phyloP scores from a whole-genome alignment of 2,329 filamentous ascomycete genomes.

The Xylaria sp. region DNA sequence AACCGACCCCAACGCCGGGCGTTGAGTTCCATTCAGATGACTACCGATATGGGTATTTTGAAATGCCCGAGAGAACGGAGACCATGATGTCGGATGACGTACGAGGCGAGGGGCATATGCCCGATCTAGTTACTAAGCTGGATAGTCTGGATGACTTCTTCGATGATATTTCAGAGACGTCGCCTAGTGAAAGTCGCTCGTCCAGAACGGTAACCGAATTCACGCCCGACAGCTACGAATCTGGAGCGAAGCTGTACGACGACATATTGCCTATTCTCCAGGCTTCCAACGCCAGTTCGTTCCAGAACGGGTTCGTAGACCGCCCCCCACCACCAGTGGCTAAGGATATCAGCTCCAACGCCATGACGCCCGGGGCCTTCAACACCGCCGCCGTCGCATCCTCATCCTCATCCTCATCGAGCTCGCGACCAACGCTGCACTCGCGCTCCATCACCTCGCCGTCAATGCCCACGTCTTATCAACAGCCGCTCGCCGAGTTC shows the following conservation, averaged over 20 bases:
- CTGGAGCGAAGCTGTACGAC: slow-evolving; percentile 86
- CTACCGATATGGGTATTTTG: slow-evolving; percentile 83
- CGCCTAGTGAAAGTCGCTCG: slow-evolving; percentile 70
- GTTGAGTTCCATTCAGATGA: slow-evolving; percentile 95
- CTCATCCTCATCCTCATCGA: slow-evolving; percentile 35
- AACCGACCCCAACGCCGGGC: slow-evolving; percentile 78
- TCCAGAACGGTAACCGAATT: slow-evolving; percentile 73
- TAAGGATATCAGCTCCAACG: slow-evolving; percentile 67
- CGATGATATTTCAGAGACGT: slow-evolving; percentile 70
- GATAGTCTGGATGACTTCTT: slow-evolving; percentile 87
- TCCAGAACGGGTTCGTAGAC: slow-evolving; percentile 90
- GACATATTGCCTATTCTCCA: slow-evolving; percentile 91
- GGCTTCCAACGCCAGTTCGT: slow-evolving; percentile 81
- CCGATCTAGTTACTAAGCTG: slow-evolving; percentile 82
- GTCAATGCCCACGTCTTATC: slow-evolving; percentile 65
- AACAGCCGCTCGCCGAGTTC: slow-evolving; percentile 67
- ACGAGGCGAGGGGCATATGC: slow-evolving; percentile 76
- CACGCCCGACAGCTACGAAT: slow-evolving; percentile 72
- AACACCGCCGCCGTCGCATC: slow-evolving; percentile 45
- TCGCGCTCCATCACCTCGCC: slow-evolving; percentile 87
- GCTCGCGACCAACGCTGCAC: slow-evolving; percentile 75
- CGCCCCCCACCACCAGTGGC: slow-evolving; percentile 69
- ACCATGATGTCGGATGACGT: slow-evolving; percentile 93
- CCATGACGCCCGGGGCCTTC: slow-evolving; percentile 71
- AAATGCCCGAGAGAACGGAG: slow-evolving; percentile 76